These are phyloP conservation scores for Solanum lycopersicoides DNA, from an alignment of 257 asterid species.

Conservation along the genomic window DNA sequence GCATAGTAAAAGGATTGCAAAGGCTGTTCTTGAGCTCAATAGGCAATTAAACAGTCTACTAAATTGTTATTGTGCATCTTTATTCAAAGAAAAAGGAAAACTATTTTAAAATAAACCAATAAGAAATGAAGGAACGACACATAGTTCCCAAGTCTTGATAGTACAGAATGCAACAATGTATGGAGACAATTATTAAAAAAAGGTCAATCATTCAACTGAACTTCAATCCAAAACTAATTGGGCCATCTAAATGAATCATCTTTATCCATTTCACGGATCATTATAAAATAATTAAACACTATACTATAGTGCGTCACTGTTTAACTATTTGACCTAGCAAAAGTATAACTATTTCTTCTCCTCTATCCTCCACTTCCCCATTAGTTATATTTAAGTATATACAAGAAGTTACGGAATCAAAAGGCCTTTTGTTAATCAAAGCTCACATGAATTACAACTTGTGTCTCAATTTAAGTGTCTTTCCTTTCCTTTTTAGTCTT, in stretches of 20 bases:
- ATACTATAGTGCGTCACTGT: not conserved
- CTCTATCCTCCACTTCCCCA: not conserved
- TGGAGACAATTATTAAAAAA: not conserved
- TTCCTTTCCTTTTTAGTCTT: not conserved
- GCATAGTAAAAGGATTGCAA: slow-evolving; percentile 15
- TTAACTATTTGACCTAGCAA: not conserved
- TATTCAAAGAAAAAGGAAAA: not conserved
- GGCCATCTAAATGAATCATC: not conserved
- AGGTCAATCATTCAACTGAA: not conserved
- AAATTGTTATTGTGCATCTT: not conserved
- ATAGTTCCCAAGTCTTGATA: not conserved
- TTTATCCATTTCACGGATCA: not conserved
- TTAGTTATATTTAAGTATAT: not conserved
- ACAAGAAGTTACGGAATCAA: not conserved
- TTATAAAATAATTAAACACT: not conserved
- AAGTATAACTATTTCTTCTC: not conserved
- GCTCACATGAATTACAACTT: not conserved
- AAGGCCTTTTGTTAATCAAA: not conserved
- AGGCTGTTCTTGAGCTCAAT: not conserved
- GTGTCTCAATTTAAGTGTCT: not conserved
- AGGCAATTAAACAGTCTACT: not conserved
- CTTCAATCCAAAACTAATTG: not conserved
- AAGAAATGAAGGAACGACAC: not conserved
- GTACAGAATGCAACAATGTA: not conserved
- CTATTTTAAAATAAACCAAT: not conserved